phyloP scores from a whole-genome alignment of 306 rosid species.

The Vicia faba region DNA sequence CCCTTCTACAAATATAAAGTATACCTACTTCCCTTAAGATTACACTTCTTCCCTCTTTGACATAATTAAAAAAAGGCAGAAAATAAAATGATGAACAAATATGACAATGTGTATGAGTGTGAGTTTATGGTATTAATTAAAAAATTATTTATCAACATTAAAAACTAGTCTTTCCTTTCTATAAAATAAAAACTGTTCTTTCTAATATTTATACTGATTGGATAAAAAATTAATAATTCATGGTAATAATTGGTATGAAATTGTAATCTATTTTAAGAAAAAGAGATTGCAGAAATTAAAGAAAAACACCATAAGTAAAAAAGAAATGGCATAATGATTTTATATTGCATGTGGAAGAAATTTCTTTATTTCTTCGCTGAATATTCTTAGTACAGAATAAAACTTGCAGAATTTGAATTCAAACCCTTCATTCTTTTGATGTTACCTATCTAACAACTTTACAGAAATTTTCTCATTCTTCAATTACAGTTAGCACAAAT shows the following conservation, averaged over 20 bases:
- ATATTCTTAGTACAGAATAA: slow-evolving; percentile 36
- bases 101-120: too few species aligned
- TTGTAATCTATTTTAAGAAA: background rate
- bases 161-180: background rate
- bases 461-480: slow-evolving; percentile 41
- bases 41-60: too few species aligned
- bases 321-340: slow-evolving; percentile 10
- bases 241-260: background rate
- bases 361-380: slow-evolving; percentile 37
- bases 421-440: slow-evolving; percentile 33
- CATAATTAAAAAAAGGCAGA: too few species aligned
- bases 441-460: slow-evolving; percentile 39
- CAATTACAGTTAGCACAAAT: slow-evolving; percentile 39
- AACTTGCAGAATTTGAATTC: slow-evolving; percentile 36
- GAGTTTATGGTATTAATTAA: too few species aligned
- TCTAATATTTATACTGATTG: background rate
- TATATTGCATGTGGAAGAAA: slow-evolving; percentile 33
- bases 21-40: too few species aligned
- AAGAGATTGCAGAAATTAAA: background rate
- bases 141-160: too few species aligned
- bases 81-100: too few species aligned
- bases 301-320: background rate
- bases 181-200: too few species aligned
- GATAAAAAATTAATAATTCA: background rate
- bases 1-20: too few species aligned